Base-by-base conservation (phyloP, 345 rosid species). In the Brassica rapa region DNA sequence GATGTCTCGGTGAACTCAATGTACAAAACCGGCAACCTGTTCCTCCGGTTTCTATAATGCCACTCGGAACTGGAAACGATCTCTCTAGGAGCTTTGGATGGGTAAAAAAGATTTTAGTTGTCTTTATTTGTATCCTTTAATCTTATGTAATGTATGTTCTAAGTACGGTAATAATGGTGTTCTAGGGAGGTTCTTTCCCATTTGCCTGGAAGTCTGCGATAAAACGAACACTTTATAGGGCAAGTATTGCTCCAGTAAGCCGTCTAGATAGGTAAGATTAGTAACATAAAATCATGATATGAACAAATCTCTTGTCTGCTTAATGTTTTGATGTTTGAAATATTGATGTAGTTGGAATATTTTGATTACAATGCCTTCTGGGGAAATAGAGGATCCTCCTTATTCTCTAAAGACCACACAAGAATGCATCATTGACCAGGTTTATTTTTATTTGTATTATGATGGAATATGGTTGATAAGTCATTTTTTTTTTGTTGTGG, bases 61-160 rank as follows among this genome's bases (percentile, higher is more conserved):
- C 99, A 59, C 96, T 93, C 8, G 99, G 98, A 71, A 93, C 98
- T 0, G 98, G 99, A 70, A 96, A 96, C 72, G 98, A 96, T 79
- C 85, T 96, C 43, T 81, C 99, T 3, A 87, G 97, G 88, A 91
- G 95, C 83, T 96, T 96, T 71, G 93, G 98, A 71, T 96, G 97
- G 98, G 99, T 96, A 86, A 37, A 33, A 37, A 2, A 10, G 1
- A 35, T 24, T 10, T 73, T 53, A 55, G 1, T 4, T 49, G 35
- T 66, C 32, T 37, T 6, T 24, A 8, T 15, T 46, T 73, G 59
- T 73, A 35, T 29, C 56, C 32, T 23, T n/a, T n/a, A n/a, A n/a
- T n/a, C n/a, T n/a, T n/a, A n/a, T 27, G 27, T 4, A 73, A 30
- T 33, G 27, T 73, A 1, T 73, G 82, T 81, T 61, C 37, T 78